Conservation (phyloP, 805 yeast genomes). For the Scheffersomyces lignosus region DNA sequence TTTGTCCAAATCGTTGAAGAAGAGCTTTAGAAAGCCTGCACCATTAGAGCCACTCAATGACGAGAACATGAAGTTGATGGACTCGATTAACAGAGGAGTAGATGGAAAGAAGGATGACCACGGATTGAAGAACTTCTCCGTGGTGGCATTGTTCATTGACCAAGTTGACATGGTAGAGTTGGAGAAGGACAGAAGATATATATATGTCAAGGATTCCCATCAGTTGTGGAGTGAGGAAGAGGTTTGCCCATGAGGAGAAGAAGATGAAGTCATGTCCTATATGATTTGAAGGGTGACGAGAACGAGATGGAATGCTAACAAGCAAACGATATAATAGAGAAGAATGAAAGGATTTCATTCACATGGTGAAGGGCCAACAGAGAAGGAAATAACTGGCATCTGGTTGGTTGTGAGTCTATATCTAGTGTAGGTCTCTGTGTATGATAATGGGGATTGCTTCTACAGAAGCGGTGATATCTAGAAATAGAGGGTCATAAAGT, state of each 20-base stretch:
- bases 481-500: too few relatives aligned
- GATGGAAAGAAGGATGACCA: conserved; percentile 72
- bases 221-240: conserved; percentile 77
- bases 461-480: too few relatives aligned
- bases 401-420: too few relatives aligned
- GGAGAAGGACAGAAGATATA: conserved; percentile 54
- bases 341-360: too few relatives aligned
- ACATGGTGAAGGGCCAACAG: too few relatives aligned
- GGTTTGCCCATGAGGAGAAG: conserved; percentile 61
- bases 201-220: conserved; percentile 52
- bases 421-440: too few relatives aligned
- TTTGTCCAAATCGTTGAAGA: conserved; percentile 58
- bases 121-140: conserved; percentile 64
- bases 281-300: too few relatives aligned
- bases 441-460: too few relatives aligned
- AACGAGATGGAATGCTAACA: too few relatives aligned
- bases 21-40: conserved; percentile 68
- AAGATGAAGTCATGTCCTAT: too few relatives aligned
- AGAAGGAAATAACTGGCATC: too few relatives aligned
- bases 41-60: conserved; percentile 63
- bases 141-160: conserved; percentile 68
- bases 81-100: conserved; percentile 76
- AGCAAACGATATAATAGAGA: too few relatives aligned
- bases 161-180: conserved; percentile 68
- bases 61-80: conserved; percentile 57